Evolutionary conservation across 2,329 filamentous ascomycete species (phyloP).

Genomic region (Calonectria honghensis): DNA sequence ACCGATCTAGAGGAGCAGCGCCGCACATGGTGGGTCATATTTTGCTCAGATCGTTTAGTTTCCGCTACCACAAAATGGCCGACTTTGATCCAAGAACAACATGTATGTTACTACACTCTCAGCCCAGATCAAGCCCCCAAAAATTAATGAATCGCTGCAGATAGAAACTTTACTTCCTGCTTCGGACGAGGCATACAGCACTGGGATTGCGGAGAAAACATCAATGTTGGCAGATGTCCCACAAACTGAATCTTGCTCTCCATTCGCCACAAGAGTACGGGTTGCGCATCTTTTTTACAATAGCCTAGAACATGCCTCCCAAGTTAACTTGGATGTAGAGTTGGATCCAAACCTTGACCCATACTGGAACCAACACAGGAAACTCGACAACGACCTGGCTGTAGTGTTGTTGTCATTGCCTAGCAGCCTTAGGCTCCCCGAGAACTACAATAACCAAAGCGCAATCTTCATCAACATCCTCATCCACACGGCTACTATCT

Average conservation of each 20-base stretch:
- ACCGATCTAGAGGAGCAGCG: conserved; percentile 83
- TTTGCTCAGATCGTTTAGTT: conserved; percentile 85
- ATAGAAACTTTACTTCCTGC: conserved; percentile 84
- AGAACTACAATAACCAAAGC: conserved; percentile 78
- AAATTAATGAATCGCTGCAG: conserved; percentile 55
- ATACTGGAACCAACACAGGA: conserved; percentile 88
- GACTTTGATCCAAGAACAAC: conserved; percentile 82
- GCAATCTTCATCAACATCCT: conserved; percentile 88
- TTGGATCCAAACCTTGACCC: conserved; percentile 62
- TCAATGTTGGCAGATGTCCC: conserved; percentile 74
- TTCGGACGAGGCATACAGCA: conserved; percentile 83
- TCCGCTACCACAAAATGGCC: conserved; percentile 93
- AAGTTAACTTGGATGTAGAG: conserved; percentile 76
- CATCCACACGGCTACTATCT: conserved; percentile 88
- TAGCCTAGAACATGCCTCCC: conserved; percentile 82
- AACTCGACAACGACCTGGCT: conserved; percentile 84
- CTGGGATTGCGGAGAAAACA: conserved; percentile 76
- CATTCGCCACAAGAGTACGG: conserved; percentile 82
- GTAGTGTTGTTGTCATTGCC: conserved; percentile 85
- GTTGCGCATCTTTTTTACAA: conserved; percentile 85
- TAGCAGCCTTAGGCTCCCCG: conserved; percentile 80
- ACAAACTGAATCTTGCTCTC: conserved; percentile 69
- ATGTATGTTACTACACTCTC: conserved; percentile 61
- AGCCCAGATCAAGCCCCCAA: no score
- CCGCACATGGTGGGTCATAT: conserved; percentile 87